A percentile compares a stretch with the other conserved stretches of the same genome.
phyloP scores from a whole-genome alignment of 768 basidiomycete genomes.

The Hortiboletus campestris region DNA sequence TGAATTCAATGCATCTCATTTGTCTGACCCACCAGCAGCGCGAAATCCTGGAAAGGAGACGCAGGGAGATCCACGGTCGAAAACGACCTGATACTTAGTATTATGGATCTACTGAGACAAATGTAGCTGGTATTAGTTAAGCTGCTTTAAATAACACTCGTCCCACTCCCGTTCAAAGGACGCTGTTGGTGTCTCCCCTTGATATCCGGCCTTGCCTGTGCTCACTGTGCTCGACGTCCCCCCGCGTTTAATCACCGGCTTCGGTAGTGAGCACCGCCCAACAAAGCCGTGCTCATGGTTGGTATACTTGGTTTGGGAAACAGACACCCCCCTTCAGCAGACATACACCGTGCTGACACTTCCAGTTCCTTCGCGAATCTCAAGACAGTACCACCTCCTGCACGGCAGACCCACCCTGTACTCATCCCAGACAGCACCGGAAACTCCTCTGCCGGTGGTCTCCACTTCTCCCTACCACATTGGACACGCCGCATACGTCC shows the following conservation, averaged over 20 bases:
- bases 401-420: constrained; percentile 45
- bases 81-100: neutral
- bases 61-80: constrained; percentile 49
- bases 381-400: constrained; percentile 38
- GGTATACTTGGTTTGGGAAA: constrained; percentile 37
- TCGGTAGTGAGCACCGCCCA: neutral
- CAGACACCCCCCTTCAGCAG: constrained; percentile 33
- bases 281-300: constrained; percentile 33
- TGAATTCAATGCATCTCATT: neutral
- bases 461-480: constrained; percentile 60
- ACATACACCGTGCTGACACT: constrained; percentile 24
- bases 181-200: neutral
- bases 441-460: constrained; percentile 37
- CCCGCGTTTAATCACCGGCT: neutral
- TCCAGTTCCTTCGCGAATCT: constrained; percentile 31
- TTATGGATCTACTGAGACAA: neutral
- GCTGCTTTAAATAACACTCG: constrained; percentile 4
- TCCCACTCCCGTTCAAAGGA: neutral
- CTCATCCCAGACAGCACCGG: constrained; percentile 40
- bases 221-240: constrained; percentile 3
- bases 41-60: constrained; percentile 57
- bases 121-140: constrained; percentile 9
- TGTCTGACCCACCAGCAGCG: constrained; percentile 43
- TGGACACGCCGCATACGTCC: constrained; percentile 56
- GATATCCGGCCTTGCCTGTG: neutral